Percentiles rank a stretch among this genome's conserved stretches.
phyloP scores from a whole-genome alignment of 768 basidiomycete species.

The Mrakia frigida region DNA sequence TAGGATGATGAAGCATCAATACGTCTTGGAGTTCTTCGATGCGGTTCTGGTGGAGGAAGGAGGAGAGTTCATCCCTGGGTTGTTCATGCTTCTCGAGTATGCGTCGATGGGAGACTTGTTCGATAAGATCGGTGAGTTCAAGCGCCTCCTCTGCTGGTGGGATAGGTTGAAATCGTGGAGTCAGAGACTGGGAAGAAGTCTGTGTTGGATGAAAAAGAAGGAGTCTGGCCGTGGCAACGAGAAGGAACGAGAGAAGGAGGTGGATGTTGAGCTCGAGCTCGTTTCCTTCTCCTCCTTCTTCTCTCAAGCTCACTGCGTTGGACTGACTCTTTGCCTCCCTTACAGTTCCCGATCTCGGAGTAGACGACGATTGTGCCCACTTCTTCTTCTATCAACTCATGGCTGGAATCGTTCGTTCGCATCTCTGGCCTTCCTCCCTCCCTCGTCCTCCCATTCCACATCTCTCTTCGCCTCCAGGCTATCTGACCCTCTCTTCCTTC shows the following conservation, averaged over 20 bases:
- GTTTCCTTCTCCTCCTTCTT: not conserved
- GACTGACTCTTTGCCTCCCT: not conserved
- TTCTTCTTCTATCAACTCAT: conserved; percentile 82
- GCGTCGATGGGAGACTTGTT: conserved; percentile 93
- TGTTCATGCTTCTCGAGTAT: conserved; percentile 89
- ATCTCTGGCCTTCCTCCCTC: too few relatives aligned
- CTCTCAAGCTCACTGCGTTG: not conserved
- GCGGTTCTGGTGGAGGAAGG: conserved; percentile 65
- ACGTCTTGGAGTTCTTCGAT: conserved; percentile 79
- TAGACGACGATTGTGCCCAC: conserved; percentile 80
- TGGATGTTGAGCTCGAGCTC: conserved; percentile 11
- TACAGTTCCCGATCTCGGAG: conserved; percentile 81
- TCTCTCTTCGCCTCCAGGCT: not conserved
- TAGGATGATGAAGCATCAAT: conserved; percentile 64
- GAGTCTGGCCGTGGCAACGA: not conserved
- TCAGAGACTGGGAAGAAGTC: not conserved
- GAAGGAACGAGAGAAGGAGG: not conserved
- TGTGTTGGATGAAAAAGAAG: not conserved
- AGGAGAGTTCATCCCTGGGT: conserved; percentile 61
- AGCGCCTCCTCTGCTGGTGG: too few relatives aligned
- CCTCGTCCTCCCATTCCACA: too few relatives aligned
- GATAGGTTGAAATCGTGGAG: too few relatives aligned
- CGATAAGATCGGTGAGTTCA: conserved; percentile 85
- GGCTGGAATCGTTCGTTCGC: conserved; percentile 64
- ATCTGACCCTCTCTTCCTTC: not conserved